These are phyloP conservation scores for Plantago rigida DNA, from an alignment of 305 asterid genomes.

Conservation along the genomic window DNA sequence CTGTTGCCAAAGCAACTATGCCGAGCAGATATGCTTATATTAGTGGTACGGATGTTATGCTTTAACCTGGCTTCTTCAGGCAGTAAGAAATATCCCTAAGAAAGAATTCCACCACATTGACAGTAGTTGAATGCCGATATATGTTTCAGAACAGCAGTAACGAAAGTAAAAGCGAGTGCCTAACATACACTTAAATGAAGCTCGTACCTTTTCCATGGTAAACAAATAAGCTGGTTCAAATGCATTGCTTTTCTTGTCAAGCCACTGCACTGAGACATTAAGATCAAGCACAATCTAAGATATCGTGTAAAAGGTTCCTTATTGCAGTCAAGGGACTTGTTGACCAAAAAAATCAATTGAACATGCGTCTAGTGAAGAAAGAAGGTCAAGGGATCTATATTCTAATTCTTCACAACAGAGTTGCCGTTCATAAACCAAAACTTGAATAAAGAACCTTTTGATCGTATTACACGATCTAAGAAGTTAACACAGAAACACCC, in stretches of 20 bases:
- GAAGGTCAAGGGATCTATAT: background rate
- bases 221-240: slow-evolving; percentile 80
- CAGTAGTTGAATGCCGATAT: slow-evolving; percentile 13
- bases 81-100: slow-evolving; percentile 80
- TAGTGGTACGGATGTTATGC: slow-evolving; percentile 63
- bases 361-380: slow-evolving; percentile 9
- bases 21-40: slow-evolving; percentile 78
- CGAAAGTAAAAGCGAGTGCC: background rate
- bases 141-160: slow-evolving; percentile 14
- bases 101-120: slow-evolving; percentile 23
- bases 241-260: slow-evolving; percentile 80
- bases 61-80: slow-evolving; percentile 78
- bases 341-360: slow-evolving; percentile 5
- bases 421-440: slow-evolving; percentile 7
- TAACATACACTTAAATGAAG: background rate
- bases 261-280: slow-evolving; percentile 73
- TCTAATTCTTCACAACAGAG: slow-evolving; percentile 6
- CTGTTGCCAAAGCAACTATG: slow-evolving; percentile 92
- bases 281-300: slow-evolving; percentile 36
- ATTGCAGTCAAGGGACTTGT: background rate
- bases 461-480: background rate
- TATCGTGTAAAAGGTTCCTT: slow-evolving; percentile 17
- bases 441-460: slow-evolving; percentile 8
- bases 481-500: slow-evolving; percentile 6
- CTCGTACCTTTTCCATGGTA: slow-evolving; percentile 75